These are phyloP conservation scores for Chaetomium tenue DNA, from an alignment of 495 filamentous ascomycete species.

Conservation along the genomic window DNA sequence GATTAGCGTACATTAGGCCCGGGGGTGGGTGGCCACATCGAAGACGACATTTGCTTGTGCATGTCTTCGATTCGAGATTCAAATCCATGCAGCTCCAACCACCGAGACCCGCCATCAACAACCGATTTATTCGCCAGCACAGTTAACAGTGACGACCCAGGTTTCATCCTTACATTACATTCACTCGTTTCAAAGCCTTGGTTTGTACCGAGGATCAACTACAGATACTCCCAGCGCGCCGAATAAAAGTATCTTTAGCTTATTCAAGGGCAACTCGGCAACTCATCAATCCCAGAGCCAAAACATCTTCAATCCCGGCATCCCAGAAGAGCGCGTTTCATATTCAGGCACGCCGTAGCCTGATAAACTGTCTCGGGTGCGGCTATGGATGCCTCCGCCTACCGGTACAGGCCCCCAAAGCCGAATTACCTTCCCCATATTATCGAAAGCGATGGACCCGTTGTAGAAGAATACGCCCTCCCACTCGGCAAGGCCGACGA, in stretches of 20 bases:
- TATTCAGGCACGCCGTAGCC: neutral
- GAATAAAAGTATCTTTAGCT: too few relatives aligned
- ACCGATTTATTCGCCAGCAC: too few relatives aligned
- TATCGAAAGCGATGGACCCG: conserved; percentile 44
- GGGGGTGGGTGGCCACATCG: conserved; percentile 12
- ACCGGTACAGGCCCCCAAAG: conserved; percentile 44
- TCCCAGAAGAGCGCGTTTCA: neutral
- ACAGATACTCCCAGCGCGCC: too few relatives aligned
- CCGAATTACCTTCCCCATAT: conserved; percentile 53
- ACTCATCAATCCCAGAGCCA: too few relatives aligned
- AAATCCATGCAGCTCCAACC: conserved; percentile 9
- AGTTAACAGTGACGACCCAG: too few relatives aligned
- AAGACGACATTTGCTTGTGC: neutral
- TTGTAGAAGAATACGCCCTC: conserved; percentile 69
- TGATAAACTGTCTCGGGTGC: neutral
- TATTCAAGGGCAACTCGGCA: too few relatives aligned
- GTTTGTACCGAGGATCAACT: too few relatives aligned
- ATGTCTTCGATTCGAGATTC: conserved; percentile 14
- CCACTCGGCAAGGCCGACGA: conserved; percentile 54
- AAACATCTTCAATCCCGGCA: too few relatives aligned
- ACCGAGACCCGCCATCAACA: conserved; percentile 7
- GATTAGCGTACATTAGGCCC: neutral
- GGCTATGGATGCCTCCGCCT: conserved; percentile 35
- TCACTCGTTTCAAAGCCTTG: too few relatives aligned
- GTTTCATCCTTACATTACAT: too few relatives aligned